phyloP scores from a whole-genome alignment of 805 yeast genomes.

The Isabelozyma pseudorhagii region DNA sequence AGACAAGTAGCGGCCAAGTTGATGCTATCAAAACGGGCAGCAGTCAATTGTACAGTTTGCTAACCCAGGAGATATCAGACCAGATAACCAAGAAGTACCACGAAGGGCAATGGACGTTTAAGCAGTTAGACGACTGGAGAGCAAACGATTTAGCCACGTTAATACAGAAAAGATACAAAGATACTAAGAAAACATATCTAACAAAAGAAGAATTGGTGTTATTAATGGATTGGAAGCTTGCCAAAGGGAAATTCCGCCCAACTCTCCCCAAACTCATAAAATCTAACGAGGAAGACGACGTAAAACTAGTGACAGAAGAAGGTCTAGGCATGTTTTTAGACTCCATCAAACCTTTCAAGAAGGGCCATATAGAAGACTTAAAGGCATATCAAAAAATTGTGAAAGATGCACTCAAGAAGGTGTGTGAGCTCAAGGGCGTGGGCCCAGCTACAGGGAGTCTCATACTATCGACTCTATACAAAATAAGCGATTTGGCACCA shows the following conservation, averaged over 20 bases:
- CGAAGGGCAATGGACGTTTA: slow-evolving; percentile 21
- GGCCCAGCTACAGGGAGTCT: slow-evolving; percentile 53
- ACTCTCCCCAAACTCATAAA: slow-evolving; percentile 38
- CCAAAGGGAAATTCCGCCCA: slow-evolving; percentile 45
- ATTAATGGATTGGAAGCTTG: slow-evolving; percentile 49
- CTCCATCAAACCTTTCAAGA: slow-evolving; percentile 2
- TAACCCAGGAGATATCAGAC: slow-evolving; percentile 24
- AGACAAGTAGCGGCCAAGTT: neutral
- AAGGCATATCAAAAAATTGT: slow-evolving; percentile 15
- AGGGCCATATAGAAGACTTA: neutral
- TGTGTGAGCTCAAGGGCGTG: slow-evolving; percentile 41
- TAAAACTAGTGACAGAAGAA: slow-evolving; percentile 23
- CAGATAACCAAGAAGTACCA: slow-evolving; percentile 23
- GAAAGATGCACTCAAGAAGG: slow-evolving; percentile 21
- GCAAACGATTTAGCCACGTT: slow-evolving; percentile 21
- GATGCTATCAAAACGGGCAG: slow-evolving; percentile 9
- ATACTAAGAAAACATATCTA: slow-evolving; percentile 20
- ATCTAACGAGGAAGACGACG: slow-evolving; percentile 29
- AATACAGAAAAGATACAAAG: slow-evolving; percentile 19
- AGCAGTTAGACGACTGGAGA: slow-evolving; percentile 40
- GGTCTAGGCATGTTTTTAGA: slow-evolving; percentile 19
- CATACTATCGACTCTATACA: slow-evolving; percentile 30
- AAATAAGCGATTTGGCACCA: slow-evolving; percentile 24
- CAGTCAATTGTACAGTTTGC: slow-evolving; percentile 19
- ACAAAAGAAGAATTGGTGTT: slow-evolving; percentile 37